Evolutionary conservation across 164 flowering plant genomes (phyloP), one percentile per base, ranked within the genome.

Genomic region (Vitis amurensis): DNA sequence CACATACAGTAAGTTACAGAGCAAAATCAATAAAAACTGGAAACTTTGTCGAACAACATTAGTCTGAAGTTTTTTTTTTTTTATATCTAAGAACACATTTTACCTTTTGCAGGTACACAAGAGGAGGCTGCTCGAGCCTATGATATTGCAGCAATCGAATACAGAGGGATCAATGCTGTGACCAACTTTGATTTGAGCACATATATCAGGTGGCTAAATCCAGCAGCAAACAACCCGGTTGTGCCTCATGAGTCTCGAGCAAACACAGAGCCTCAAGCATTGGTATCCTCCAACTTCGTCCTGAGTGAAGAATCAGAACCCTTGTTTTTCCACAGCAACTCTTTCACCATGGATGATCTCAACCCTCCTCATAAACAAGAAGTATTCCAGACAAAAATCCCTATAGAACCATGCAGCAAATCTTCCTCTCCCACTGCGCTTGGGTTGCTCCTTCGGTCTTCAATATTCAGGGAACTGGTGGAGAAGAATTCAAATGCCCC

Each of bases 41-140:
- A 15, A n/a, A 14, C 12, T 2, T 47, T 31, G 49, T 48, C 16
- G 12, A 48, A 1, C 37, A 31, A 31, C 8, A 29, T 9, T 7
- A 31, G 3, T 23, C 50, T 14, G 37, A 4, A 63, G 4, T 5
- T n/a, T 23, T 23, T 23, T 23, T 23, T 23, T 23, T 23, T 23
- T 23, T 23, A 23, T 23, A 23, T 23, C 27, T 23, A 23, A 23
- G 8, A 60, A 6, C 31, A 4, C 13, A 12, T 12, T 23, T 23
- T 23, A 51, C 14, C 60, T 51, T 16, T 31, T 51, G 7, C 70
- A 84, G 87, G 83, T 50, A 84, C 85, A 0, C 82, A 81, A 70
- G 87, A 84, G 63, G 85, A 84, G 69, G 87, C 87, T 49, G 84
- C 87, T 27, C 76, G 78, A 7, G 87, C 87, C 11, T 84, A 84